These are phyloP conservation scores for Lodderomyces pseudojiufengensis DNA, from an alignment of 1,139 yeast species.

Conservation along the genomic window DNA sequence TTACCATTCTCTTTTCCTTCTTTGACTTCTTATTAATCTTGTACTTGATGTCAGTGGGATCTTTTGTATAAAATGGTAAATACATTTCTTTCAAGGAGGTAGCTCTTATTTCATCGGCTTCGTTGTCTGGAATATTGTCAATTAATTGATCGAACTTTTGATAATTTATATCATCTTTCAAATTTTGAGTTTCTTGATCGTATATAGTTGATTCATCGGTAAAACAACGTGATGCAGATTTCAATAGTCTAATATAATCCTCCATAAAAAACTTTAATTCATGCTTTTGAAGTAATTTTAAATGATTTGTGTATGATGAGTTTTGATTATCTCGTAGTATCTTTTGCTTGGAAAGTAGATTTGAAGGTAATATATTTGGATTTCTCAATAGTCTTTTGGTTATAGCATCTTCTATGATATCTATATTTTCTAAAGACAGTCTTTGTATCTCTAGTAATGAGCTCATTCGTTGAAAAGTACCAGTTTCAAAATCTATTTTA, in stretches of 20 bases:
- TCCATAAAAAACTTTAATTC: conserved; percentile 57
- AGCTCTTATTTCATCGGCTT: conserved; percentile 28
- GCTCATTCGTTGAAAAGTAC: conserved; percentile 18
- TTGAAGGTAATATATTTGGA: conserved; percentile 20
- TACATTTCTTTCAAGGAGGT: conserved; percentile 33
- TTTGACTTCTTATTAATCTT: conserved; percentile 14
- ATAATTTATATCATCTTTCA: conserved; percentile 30
- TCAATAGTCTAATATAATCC: conserved; percentile 32
- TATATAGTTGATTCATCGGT: conserved; percentile 16
- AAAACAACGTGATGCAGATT: conserved; percentile 8
- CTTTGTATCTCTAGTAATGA: conserved; percentile 36
- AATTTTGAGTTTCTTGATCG: conserved; percentile 19
- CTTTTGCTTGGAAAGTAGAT: conserved; percentile 11
- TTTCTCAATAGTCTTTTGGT: conserved; percentile 30
- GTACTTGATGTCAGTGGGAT: conserved; percentile 11
- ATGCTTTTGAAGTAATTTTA: conserved; percentile 57
- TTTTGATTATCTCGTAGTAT: conserved; percentile 10
- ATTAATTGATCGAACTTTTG: conserved; percentile 43
- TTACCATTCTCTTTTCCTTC: conserved; percentile 25
- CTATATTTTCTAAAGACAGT: conserved; percentile 34
- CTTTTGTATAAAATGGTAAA: conserved; percentile 19
- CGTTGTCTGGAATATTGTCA: conserved; percentile 20
- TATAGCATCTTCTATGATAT: conserved; percentile 31
- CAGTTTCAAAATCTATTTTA: neutral
- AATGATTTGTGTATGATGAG: conserved; percentile 30